Base-by-base conservation (phyloP, 164 flowering plant species). In the Stephania japonica region DNA sequence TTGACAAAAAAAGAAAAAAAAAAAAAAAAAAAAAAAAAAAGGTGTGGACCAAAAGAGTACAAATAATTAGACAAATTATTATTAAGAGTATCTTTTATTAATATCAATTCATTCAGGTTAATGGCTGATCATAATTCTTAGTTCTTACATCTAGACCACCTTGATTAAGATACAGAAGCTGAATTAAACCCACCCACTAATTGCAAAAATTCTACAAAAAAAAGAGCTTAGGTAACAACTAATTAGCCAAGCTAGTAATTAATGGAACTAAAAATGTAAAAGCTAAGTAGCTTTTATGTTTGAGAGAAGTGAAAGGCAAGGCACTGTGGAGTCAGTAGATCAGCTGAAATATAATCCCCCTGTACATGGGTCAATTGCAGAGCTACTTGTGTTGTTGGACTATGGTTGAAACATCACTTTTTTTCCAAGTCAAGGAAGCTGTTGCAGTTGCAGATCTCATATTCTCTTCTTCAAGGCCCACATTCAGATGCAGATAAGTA, bases 291-390 rank as follows among this genome's bases (percentile, higher is more conserved):
- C 64, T 75, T 75, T 32, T 21, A 32, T 43, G 21, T 25, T 70
- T 70, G 69, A 65, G 77, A 70, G 21, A 75, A 70, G 77, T 75
- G 65, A 64, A 70, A 71, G 61, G 23, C 12, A 75, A 75, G 77
- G 70, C 49, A 70, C 73, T 47, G 8, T 70, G 42, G 24, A 21
- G 61, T 74, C 61, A 68, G 76, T 68, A 69, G 62, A 16, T 5
- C 62, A 56, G 62, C 4, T 32, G 38, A 32, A 32, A 32, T 56
- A 56, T 19, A 56, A 19, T 56, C 38, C 38, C 38, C 38, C 38
- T 32, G 38, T 32, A 32, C 38, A n/a, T 32, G 38, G 38, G 38
- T 32, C 21, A 56, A 11, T 56, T 56, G 21, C 62, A 56, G 0
- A 4, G 19, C 18, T 24, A 68, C 68, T 63, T 38, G 42, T 43